These are phyloP conservation scores for Debaryomyces hansenii DNA, from an alignment of 805 yeast species.

Conservation along the genomic window DNA sequence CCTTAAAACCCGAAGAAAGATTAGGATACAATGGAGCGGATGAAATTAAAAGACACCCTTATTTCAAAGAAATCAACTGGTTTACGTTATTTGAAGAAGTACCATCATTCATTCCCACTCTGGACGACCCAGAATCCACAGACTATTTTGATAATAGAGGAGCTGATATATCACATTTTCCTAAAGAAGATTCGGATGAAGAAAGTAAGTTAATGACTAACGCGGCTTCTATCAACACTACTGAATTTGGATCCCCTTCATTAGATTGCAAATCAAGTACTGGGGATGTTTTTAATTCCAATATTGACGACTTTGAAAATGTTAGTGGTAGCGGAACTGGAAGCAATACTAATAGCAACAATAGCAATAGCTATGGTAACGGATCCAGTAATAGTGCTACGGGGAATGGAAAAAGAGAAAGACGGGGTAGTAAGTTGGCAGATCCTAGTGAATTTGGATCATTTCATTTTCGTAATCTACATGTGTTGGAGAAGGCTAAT, in stretches of 20 bases:
- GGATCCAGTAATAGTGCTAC: constrained; percentile 19
- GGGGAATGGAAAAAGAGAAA: constrained; percentile 49
- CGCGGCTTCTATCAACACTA: constrained; percentile 14
- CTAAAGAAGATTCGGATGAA: constrained; percentile 44
- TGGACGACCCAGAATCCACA: constrained; percentile 80
- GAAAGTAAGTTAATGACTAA: constrained; percentile 18
- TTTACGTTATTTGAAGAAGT: constrained; percentile 62
- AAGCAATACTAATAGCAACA: constrained; percentile 3
- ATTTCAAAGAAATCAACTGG: constrained; percentile 77
- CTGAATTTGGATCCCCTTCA: constrained; percentile 18
- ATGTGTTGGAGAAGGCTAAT: constrained; percentile 90
- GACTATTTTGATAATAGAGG: constrained; percentile 93
- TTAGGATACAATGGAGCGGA: constrained; percentile 77
- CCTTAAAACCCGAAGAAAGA: constrained; percentile 62
- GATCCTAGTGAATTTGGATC: constrained; percentile 87
- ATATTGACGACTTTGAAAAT: not conserved
- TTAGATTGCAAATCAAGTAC: constrained; percentile 1
- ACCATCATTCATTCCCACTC: constrained; percentile 80
- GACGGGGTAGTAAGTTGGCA: constrained; percentile 70
- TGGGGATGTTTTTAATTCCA: not conserved
- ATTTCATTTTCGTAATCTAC: constrained; percentile 83
- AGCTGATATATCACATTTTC: constrained; percentile 68
- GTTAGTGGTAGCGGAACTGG: constrained; percentile 11
- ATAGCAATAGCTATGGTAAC: constrained; percentile 10
- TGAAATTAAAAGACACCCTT: constrained; percentile 79